A percentile compares a stretch with the other conserved stretches of the same genome.
Evolutionary conservation across 768 basidiomycete species (phyloP).

Genomic region (Rhizopogon sp.): DNA sequence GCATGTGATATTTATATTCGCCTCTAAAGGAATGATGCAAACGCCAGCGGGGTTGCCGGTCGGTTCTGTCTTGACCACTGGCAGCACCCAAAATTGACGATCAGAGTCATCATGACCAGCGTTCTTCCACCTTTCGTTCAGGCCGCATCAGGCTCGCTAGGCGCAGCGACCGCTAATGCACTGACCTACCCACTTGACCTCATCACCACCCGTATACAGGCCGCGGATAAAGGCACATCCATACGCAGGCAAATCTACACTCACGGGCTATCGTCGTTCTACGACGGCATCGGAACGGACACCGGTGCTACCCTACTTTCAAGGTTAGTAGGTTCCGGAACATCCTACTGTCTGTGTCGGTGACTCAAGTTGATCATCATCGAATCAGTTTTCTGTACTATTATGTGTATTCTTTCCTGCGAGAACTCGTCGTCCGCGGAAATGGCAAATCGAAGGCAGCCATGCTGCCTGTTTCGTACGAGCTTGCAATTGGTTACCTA

Average conservation of each 20-base stretch:
- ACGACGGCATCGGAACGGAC: conserved; percentile 48
- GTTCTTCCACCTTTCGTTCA: conserved; percentile 56
- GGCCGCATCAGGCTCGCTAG: conserved; percentile 52
- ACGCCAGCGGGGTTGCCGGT: neutral
- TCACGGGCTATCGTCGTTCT: conserved; percentile 41
- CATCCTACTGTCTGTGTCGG: neutral
- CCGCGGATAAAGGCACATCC: conserved; percentile 4
- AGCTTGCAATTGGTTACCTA: conserved; percentile 50
- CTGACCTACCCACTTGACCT: conserved; percentile 56
- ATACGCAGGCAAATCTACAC: conserved; percentile 24
- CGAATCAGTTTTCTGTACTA: conserved; percentile 53
- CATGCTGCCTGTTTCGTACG: conserved; percentile 32
- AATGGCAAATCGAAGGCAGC: conserved; percentile 20
- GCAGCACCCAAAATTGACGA: neutral
- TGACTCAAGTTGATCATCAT: neutral
- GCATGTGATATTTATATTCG: neutral
- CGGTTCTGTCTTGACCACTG: neutral
- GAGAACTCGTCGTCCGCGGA: conserved; percentile 34
- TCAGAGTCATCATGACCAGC: conserved; percentile 41
- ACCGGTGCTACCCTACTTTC: conserved; percentile 49
- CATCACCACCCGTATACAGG: conserved; percentile 47
- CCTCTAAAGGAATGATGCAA: neutral
- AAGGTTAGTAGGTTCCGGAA: conserved; percentile 32
- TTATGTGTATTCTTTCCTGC: conserved; percentile 50
- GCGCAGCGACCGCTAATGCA: conserved; percentile 48